Evolutionary conservation across 352 stramenopile species (phyloP), one percentile per base, ranked within the genome.

Genomic region (Phytopythium chamaehyphon): DNA sequence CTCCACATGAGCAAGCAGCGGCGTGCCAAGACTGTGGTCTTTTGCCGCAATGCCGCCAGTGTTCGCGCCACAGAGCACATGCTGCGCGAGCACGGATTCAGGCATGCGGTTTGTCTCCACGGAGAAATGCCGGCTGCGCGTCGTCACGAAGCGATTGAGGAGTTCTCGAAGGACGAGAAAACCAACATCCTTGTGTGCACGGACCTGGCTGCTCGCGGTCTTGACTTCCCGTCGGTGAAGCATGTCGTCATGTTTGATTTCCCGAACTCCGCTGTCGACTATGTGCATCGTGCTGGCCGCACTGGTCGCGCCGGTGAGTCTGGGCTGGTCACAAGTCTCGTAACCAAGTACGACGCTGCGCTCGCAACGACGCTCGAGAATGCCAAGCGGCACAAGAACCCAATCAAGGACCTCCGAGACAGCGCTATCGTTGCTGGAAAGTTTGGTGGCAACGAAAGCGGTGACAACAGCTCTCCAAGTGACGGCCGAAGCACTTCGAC

Each of bases 201-300:
- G 1, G 93, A 98, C 61, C 60, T 98, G 23, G 95, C 90, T 6
- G 88, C 85, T n/a, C 76, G 95, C 38, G 93, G 95, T 26, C 66
- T 98, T 39, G 90, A 98, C 64, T 84, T 98, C 40, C 73, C 82
- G 9, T 64, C 72, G 15, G 89, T 98, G 14, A 85, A 85, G 54
- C 87, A 94, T 42, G 87, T 98, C 11, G 71, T 98, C 16, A 96
- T 98, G 69, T 87, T 97, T 40, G 90, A 98, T 66, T 98, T 98
- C 58, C 92, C 94, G 0, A 75, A 76, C 24, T 95, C 88, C 39
- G 90, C 94, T 18, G 91, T 98, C 19, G 77, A 96, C 62, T 96
- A 98, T 72, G 83, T 98, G 43, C 95, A 98, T 72, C 88, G 95
- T 21, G 83, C 81, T 26, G 83, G 83, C 6, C 77, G 83, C 19